Percentiles rank a stretch among this genome's conserved stretches.
These are phyloP conservation scores for Copromyces sp. DNA, from an alignment of 495 filamentous ascomycete species.

Conservation along the genomic window DNA sequence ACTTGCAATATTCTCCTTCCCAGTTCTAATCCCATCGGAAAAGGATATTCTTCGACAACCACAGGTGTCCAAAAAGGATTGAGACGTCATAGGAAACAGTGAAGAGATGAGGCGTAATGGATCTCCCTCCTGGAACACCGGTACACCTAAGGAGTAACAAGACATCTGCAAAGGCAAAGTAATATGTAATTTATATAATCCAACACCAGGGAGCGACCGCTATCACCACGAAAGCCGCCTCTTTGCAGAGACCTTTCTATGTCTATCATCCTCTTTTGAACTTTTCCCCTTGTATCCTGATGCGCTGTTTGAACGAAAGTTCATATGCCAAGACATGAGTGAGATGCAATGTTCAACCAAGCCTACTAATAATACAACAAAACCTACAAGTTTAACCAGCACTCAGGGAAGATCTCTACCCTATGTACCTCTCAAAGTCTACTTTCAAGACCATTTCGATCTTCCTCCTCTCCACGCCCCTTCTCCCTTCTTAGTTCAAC, in stretches of 20 bases:
- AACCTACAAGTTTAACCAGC: background rate
- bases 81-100: background rate
- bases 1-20: background rate
- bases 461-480: background rate
- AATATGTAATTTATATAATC: background rate
- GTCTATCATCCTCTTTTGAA: background rate
- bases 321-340: background rate
- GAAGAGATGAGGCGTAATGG: too few species aligned
- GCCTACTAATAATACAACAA: background rate
- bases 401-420: background rate
- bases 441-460: background rate
- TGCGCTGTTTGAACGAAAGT: background rate
- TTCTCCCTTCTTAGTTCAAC: conserved; percentile 30
- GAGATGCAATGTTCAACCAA: background rate
- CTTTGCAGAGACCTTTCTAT: background rate
- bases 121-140: too few species aligned
- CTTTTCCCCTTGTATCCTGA: background rate
- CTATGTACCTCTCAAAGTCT: background rate
- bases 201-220: background rate
- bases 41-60: background rate
- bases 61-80: background rate
- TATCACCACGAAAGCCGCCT: background rate
- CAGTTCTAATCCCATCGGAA: background rate
- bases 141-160: background rate
- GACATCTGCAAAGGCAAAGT: background rate